These are phyloP conservation scores for Colletotrichum somersetense DNA, from an alignment of 2,329 filamentous ascomycete species.

Conservation along the genomic window DNA sequence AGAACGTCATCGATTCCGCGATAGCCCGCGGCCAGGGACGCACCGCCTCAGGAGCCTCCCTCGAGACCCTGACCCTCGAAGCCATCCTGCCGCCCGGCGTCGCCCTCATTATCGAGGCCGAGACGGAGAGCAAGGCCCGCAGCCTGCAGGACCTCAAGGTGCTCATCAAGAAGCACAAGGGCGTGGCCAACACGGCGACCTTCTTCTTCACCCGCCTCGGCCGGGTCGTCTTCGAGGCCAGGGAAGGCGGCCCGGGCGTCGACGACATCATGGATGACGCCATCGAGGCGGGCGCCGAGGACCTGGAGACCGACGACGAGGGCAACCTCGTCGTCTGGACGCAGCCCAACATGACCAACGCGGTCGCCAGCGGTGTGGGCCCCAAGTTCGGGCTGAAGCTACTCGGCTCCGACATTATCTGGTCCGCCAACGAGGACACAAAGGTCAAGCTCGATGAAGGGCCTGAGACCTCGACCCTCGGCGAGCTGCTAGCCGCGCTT, in stretches of 20 bases:
- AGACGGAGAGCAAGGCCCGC: constrained; percentile 84
- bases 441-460: constrained; percentile 72
- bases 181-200: constrained; percentile 72
- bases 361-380: constrained; percentile 39
- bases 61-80: constrained; percentile 86
- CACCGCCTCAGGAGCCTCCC: constrained; percentile 77
- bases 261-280: constrained; percentile 84
- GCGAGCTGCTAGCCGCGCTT: constrained; percentile 69
- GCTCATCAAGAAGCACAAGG: constrained; percentile 79
- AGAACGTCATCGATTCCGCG: constrained; percentile 84
- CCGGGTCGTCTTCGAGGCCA: constrained; percentile 74
- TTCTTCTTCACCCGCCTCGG: constrained; percentile 91
- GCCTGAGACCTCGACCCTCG: constrained; percentile 68
- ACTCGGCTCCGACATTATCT: constrained; percentile 83
- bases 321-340: constrained; percentile 42
- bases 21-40: constrained; percentile 90
- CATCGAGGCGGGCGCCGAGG: constrained; percentile 85
- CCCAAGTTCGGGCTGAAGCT: constrained; percentile 73
- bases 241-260: constrained; percentile 62
- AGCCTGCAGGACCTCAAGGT: constrained; percentile 79
- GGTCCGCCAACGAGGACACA: constrained; percentile 85
- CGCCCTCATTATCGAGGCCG: constrained; percentile 85
- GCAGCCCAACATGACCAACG: constrained; percentile 42
- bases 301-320: constrained; percentile 64
- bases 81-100: constrained; percentile 82